Evolutionary conservation across 306 rosid species (phyloP), one percentile per base, ranked within the genome.

Genomic region (Lathyrus aphaca): DNA sequence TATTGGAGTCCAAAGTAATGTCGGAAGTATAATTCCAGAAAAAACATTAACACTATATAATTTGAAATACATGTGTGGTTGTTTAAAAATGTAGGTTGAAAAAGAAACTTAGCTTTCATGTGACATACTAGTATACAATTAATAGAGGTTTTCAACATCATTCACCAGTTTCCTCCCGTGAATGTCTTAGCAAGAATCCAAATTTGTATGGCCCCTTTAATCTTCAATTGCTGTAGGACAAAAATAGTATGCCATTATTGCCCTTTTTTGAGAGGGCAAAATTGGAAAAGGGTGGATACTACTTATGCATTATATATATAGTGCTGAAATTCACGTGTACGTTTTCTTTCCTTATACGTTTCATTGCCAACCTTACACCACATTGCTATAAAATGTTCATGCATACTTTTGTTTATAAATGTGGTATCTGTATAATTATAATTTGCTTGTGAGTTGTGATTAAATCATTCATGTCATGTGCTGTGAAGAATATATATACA

Each of bases 161-260:
- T 8, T 58, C 56, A 65, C 75, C 82, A 84, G 74, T 76, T 69
- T 69, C 78, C 43, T 81, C 91, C 96, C 96, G 96, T 89, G 82
- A 81, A 75, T 61, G 75, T 78, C 43, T 51, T 44, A 66, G 25
- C 69, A 74, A 83, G 75, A 72, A 65, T 84, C 84, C 83, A 73
- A 84, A 42, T 27, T 54, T 54, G 73, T 25, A 53, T 75, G 82
- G 67, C 43, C 81, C 71, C 57, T 64, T 42, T 48, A 56, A 63
- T 77, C 49, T 43, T 76, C 49, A 69, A 38, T 64, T 49, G 74
- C 77, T 53, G 49, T 35, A 59, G 40, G 74, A 79, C 81, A 72
- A 75, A 75, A 74, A 3, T 0, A 54, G 32, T 13, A 48, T 59
- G 35, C 65, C 76, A 62, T 75, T 79, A 66, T 75, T 79, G 79